These are phyloP conservation scores for Cercospora citrullina DNA, from an alignment of 2,329 filamentous ascomycete genomes.

Conservation along the genomic window DNA sequence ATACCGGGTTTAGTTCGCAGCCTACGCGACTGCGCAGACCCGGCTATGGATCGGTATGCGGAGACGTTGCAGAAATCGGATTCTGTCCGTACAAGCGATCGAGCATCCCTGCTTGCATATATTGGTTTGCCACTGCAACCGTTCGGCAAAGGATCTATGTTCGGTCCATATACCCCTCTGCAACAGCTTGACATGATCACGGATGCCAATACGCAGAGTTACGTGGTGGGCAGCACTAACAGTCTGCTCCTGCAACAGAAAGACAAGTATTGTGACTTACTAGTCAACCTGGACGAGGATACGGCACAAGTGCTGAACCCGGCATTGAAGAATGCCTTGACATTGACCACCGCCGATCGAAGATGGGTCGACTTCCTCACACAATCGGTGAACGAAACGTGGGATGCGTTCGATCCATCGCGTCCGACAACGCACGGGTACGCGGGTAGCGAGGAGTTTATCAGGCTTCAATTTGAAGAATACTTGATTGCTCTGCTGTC, in stretches of 20 bases:
- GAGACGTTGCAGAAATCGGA: conserved; percentile 73
- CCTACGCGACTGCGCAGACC: conserved; percentile 92
- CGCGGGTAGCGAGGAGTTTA: conserved; percentile 94
- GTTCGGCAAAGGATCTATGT: conserved; percentile 93
- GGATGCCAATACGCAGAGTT: conserved; percentile 92
- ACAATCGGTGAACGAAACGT: conserved; percentile 90
- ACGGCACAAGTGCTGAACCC: conserved; percentile 80
- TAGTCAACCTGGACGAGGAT: conserved; percentile 92
- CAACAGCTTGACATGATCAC: conserved; percentile 94
- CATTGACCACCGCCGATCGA: conserved; percentile 81
- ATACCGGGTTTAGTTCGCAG: conserved; percentile 90
- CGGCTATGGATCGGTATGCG: conserved; percentile 83
- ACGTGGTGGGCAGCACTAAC: conserved; percentile 96
- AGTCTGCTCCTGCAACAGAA: conserved; percentile 89
- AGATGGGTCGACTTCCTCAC: conserved; percentile 97
- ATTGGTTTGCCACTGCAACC: conserved; percentile 95
- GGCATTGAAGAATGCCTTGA: conserved; percentile 71
- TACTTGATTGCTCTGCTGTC: conserved; percentile 88
- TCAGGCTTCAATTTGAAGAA: conserved; percentile 94
- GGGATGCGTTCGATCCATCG: conserved; percentile 87
- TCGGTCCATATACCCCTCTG: conserved; percentile 93
- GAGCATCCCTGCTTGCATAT: conserved; percentile 83
- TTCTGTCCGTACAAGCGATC: conserved; percentile 86
- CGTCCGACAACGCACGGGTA: conserved; percentile 94
- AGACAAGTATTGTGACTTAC: conserved; percentile 91